phyloP scores from a whole-genome alignment of 352 stramenopile genomes.

The Thalassiosira mediterranea region DNA sequence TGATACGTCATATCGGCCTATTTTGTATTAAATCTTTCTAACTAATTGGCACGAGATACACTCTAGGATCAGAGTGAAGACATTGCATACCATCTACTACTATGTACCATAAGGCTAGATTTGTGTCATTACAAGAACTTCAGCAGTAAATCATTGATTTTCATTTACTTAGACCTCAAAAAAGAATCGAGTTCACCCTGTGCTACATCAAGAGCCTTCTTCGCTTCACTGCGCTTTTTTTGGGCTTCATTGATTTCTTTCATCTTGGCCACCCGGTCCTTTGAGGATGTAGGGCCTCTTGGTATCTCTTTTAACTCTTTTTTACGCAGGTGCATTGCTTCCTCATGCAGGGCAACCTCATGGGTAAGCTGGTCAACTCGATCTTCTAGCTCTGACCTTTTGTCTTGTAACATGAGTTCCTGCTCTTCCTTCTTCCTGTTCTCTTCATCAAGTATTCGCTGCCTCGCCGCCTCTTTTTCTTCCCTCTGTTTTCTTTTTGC shows the following conservation, averaged over 20 bases:
- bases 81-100: no score
- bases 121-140: background rate
- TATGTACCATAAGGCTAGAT: no score
- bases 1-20: no score
- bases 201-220: background rate
- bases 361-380: background rate
- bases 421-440: conserved; percentile 9
- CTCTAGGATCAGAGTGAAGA: no score
- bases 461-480: background rate
- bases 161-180: conserved; percentile 9
- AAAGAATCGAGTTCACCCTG: background rate
- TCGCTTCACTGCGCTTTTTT: background rate
- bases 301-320: conserved; percentile 9
- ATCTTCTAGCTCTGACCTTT: background rate
- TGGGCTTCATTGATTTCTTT: conserved; percentile 8
- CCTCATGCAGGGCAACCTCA: background rate
- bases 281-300: background rate
- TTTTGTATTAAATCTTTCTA: no score
- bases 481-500: background rate
- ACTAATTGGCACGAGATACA: no score
- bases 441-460: conserved; percentile 1
- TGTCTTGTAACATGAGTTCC: background rate
- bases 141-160: background rate
- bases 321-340: background rate
- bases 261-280: conserved; percentile 13